phyloP scores from a whole-genome alignment of 306 rosid species.

The Spatholobus suberectus region DNA sequence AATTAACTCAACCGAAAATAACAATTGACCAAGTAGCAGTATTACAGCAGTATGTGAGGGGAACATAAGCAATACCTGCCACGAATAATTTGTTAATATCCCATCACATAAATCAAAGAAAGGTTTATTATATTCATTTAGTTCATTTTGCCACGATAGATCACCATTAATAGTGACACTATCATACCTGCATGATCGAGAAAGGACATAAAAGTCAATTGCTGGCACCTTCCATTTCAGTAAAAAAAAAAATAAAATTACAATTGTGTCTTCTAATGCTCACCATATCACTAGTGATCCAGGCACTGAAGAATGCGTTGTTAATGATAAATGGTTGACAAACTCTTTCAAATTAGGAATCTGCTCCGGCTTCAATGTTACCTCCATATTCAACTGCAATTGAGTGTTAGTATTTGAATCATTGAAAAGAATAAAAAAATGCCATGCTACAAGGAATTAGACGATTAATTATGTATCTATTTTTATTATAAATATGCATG shows the following conservation, averaged over 20 bases:
- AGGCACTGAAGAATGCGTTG: constrained; percentile 2
- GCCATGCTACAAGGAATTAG: not conserved
- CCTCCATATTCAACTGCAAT: constrained; percentile 13
- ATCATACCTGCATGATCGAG: not conserved
- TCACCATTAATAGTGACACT: constrained; percentile 1
- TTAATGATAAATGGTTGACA: not conserved
- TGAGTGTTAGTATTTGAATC: not conserved
- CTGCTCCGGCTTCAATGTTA: not conserved
- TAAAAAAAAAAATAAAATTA: not conserved
- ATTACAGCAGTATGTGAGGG: not conserved
- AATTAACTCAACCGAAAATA: not conserved
- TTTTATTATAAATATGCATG: not conserved
- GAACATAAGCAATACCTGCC: not conserved
- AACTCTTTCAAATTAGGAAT: constrained; percentile 11
- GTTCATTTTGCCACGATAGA: not conserved
- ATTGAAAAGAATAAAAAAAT: not conserved
- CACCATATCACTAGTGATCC: constrained; percentile 13
- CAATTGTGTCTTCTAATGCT: not conserved
- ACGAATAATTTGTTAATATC: not conserved
- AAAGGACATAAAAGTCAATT: not conserved
- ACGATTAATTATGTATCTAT: not conserved
- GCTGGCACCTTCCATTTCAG: not conserved
- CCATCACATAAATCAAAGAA: constrained; percentile 12
- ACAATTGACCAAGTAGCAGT: not conserved
- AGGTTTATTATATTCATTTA: not conserved